A percentile compares a stretch with the other conserved stretches of the same genome.
phyloP scores from a whole-genome alignment of 768 basidiomycete species.

The Amanita inopinata region DNA sequence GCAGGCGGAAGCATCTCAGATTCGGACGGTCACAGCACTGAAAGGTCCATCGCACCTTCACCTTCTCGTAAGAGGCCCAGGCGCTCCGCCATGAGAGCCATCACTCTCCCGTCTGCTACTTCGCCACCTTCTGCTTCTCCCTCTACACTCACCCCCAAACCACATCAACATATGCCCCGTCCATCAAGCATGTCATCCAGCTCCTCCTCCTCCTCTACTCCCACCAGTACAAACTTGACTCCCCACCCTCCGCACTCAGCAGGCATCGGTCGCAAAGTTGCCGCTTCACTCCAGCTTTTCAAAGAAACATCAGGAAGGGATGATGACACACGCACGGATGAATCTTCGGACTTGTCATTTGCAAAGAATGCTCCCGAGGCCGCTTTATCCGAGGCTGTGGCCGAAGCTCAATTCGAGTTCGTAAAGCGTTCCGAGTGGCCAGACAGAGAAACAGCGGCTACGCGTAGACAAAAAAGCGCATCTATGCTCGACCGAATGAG shows the following conservation, averaged over 20 bases:
- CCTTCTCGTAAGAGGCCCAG: slow-evolving; percentile 21
- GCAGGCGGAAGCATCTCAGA: slow-evolving; percentile 18
- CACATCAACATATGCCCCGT: slow-evolving; percentile 22
- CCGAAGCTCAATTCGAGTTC: slow-evolving; percentile 66
- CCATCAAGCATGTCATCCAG: slow-evolving; percentile 25
- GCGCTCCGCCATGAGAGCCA: slow-evolving; percentile 25
- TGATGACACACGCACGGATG: slow-evolving; percentile 22
- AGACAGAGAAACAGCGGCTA: slow-evolving; percentile 63
- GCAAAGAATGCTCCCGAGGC: slow-evolving; percentile 22
- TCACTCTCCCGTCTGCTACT: slow-evolving; percentile 26
- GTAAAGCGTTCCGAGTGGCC: slow-evolving; percentile 84
- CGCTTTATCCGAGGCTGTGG: slow-evolving; percentile 38
- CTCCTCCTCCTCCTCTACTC: slow-evolving; percentile 25
- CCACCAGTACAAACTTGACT: slow-evolving; percentile 19
- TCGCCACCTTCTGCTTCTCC: slow-evolving; percentile 21
- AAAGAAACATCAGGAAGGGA: slow-evolving; percentile 52
- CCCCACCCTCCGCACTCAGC: slow-evolving; percentile 22
- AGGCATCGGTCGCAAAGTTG: slow-evolving; percentile 74
- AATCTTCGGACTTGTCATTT: slow-evolving; percentile 20
- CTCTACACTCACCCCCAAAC: slow-evolving; percentile 21
- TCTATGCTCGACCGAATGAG: slow-evolving; percentile 46
- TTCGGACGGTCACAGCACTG: slow-evolving; percentile 37
- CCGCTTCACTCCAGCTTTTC: slow-evolving; percentile 73
- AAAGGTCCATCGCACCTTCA: slow-evolving; percentile 24
- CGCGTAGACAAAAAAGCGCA: slow-evolving; percentile 59